These are phyloP conservation scores for Nannizziopsis arthrosporioides DNA, from an alignment of 2,329 filamentous ascomycete species.

Conservation along the genomic window DNA sequence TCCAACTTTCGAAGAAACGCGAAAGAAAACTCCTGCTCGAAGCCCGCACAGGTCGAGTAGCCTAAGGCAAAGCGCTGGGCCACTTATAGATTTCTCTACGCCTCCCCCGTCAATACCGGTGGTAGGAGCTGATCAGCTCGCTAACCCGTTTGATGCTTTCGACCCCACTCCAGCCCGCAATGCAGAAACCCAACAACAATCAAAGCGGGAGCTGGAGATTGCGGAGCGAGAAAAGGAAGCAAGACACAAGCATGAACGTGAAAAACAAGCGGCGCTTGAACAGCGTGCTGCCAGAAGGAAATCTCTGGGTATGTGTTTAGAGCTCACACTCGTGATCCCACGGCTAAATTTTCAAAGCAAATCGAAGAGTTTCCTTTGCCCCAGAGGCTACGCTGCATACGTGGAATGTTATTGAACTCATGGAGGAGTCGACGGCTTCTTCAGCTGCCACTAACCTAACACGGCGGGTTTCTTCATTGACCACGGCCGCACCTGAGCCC, in stretches of 20 bases:
- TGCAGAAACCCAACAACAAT: constrained; percentile 46
- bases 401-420: constrained; percentile 85
- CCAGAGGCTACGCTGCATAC: constrained; percentile 95
- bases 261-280: constrained; percentile 52
- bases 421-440: constrained; percentile 72
- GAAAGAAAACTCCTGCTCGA: constrained; percentile 31
- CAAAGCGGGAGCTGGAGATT: constrained; percentile 55
- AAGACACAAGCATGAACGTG: constrained; percentile 45
- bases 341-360: constrained; percentile 41
- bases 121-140: constrained; percentile 31
- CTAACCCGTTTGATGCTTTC: constrained; percentile 39
- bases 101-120: constrained; percentile 23
- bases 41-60: constrained; percentile 16
- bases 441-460: constrained; percentile 63
- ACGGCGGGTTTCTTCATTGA: constrained; percentile 55
- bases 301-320: constrained; percentile 52
- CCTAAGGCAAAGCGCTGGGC: constrained; percentile 15
- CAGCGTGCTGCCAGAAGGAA: constrained; percentile 81
- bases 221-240: constrained; percentile 59
- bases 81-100: constrained; percentile 36
- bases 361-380: constrained; percentile 89
- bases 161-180: constrained; percentile 30
- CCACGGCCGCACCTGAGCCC: constrained; percentile 18
- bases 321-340: neutral
- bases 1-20: constrained; percentile 46